These are phyloP conservation scores for Diplocarpon rosae DNA, from an alignment of 2,329 filamentous ascomycete species.

Conservation along the genomic window DNA sequence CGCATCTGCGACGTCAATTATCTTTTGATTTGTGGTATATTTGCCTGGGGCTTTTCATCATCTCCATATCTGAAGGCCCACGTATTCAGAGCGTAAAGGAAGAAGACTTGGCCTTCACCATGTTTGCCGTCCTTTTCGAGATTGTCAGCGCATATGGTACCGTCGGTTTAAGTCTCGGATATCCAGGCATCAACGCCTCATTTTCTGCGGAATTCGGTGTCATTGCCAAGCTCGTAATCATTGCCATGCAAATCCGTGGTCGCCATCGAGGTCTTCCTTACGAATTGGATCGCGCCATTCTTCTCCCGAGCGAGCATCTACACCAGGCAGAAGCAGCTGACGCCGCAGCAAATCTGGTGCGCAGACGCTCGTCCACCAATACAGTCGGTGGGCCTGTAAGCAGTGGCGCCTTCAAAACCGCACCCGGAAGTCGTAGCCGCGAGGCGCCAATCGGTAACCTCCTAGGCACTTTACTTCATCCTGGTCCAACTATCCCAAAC, in stretches of 20 bases:
- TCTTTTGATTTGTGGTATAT: slow-evolving; percentile 98
- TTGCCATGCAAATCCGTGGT: slow-evolving; percentile 60
- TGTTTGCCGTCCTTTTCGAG: slow-evolving; percentile 70
- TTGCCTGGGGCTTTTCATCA: slow-evolving; percentile 84
- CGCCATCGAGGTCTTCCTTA: slow-evolving; percentile 59
- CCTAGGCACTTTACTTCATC: slow-evolving; percentile 23
- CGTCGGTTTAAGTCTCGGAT: slow-evolving; percentile 82
- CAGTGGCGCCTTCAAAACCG: slow-evolving; percentile 9
- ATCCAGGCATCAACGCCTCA: slow-evolving; percentile 61
- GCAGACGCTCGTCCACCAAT: slow-evolving; percentile 13
- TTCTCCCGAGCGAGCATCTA: slow-evolving; percentile 54
- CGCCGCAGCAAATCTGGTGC: slow-evolving; percentile 4
- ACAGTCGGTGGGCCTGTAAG: slow-evolving; percentile 5
- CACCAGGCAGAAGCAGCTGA: slow-evolving; percentile 48
- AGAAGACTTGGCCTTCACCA: slow-evolving; percentile 45
- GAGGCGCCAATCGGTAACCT: slow-evolving; percentile 15
- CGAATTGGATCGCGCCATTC: slow-evolving; percentile 57
- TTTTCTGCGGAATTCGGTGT: slow-evolving; percentile 74
- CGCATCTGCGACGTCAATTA: slow-evolving; percentile 83
- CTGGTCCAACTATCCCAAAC: slow-evolving; percentile 25
- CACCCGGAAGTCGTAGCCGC: slow-evolving; percentile 5
- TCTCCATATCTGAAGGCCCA: slow-evolving; percentile 74
- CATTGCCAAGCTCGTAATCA: slow-evolving; percentile 49
- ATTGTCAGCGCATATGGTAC: slow-evolving; percentile 89
- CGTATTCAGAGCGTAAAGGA: slow-evolving; percentile 43